These are phyloP conservation scores for Capsicum pubescens DNA, from an alignment of 257 asterid genomes.

Conservation along the genomic window DNA sequence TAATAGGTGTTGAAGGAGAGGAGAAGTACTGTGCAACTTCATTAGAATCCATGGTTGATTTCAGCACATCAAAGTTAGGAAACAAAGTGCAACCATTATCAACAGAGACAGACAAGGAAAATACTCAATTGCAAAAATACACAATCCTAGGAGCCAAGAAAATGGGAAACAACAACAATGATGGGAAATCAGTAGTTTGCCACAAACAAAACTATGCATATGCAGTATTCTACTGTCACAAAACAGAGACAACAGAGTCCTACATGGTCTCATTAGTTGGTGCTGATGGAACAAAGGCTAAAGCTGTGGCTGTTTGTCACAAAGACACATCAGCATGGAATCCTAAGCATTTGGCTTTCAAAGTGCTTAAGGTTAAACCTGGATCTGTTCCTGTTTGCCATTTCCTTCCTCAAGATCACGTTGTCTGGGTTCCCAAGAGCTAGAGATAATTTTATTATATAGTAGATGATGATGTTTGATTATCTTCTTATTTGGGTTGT, in stretches of 20 bases:
- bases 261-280: constrained; percentile 62
- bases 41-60: constrained; percentile 84
- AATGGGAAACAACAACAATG: constrained; percentile 35
- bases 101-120: constrained; percentile 47
- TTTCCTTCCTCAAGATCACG: constrained; percentile 87
- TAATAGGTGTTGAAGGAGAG: constrained; percentile 47
- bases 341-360: constrained; percentile 90
- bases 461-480: background rate
- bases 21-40: constrained; percentile 82
- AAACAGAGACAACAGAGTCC: constrained; percentile 52
- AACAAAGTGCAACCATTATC: constrained; percentile 58
- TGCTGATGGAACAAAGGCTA: constrained; percentile 62
- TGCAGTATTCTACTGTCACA: constrained; percentile 86
- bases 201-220: constrained; percentile 69
- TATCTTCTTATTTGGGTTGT: background rate
- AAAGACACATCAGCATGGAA: constrained; percentile 81
- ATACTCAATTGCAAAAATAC: constrained; percentile 41
- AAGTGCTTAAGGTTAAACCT: constrained; percentile 86
- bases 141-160: constrained; percentile 44
- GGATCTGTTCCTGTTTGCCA: constrained; percentile 89
- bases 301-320: constrained; percentile 83
- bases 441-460: constrained; percentile 8
- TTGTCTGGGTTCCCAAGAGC: constrained; percentile 72
- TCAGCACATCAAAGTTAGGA: constrained; percentile 65
- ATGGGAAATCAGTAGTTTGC: constrained; percentile 56